Evolutionary conservation across 257 asterid genomes (phyloP).

Genomic region (Anisodus tanguticus): DNA sequence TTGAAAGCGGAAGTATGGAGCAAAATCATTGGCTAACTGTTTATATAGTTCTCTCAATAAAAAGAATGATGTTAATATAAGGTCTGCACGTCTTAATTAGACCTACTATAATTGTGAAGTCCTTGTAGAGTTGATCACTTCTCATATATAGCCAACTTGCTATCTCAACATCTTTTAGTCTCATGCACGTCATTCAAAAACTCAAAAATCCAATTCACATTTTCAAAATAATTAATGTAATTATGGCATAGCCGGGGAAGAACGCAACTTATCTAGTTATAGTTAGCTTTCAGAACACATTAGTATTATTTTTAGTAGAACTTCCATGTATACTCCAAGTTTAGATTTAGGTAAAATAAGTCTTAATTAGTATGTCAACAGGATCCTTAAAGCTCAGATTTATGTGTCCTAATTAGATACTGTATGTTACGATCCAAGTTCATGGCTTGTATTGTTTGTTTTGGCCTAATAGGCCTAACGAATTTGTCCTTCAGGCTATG

Average conservation of each 20-base stretch:
- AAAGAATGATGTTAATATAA: background rate
- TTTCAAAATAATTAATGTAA: background rate
- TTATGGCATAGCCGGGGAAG: background rate
- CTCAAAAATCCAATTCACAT: background rate
- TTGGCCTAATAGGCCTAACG: background rate
- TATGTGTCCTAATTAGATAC: no score
- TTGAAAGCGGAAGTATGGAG: background rate
- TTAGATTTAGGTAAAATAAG: no score
- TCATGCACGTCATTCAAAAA: slow-evolving; percentile 11
- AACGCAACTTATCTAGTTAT: background rate
- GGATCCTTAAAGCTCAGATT: background rate
- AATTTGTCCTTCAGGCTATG: no score
- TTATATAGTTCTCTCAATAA: background rate
- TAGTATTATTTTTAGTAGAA: background rate
- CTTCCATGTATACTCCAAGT: no score
- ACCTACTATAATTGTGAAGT: background rate
- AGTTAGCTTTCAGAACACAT: background rate
- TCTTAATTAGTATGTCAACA: background rate
- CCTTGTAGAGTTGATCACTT: background rate
- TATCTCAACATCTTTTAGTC: background rate
- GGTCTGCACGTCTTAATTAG: slow-evolving; percentile 26
- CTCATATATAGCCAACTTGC: background rate
- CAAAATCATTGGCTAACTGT: background rate
- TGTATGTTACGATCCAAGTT: no score
- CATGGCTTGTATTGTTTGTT: background rate